Percentiles rank a stretch among this genome's conserved stretches.
These are phyloP conservation scores for Hysterium pulicare DNA, from an alignment of 2,329 filamentous ascomycete species.

Conservation along the genomic window DNA sequence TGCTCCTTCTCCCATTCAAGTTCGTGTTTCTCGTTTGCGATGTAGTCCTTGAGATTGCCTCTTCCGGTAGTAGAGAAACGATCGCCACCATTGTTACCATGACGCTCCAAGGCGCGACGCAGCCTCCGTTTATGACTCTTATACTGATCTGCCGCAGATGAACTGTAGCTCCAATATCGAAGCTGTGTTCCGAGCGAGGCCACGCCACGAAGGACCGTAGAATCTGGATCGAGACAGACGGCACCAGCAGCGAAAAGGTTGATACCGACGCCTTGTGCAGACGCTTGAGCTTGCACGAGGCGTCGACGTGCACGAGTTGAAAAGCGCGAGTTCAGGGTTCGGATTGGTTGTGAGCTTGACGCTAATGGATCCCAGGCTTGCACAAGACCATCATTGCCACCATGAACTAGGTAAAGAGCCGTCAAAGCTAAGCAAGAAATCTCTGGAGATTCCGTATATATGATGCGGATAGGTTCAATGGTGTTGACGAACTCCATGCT, in stretches of 20 bases:
- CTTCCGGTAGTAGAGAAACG: slow-evolving; percentile 61
- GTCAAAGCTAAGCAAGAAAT: slow-evolving; percentile 80
- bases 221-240: slow-evolving; percentile 81
- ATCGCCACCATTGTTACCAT: slow-evolving; percentile 58
- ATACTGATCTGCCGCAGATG: slow-evolving; percentile 68
- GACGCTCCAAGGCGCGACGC: slow-evolving; percentile 62
- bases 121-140: slow-evolving; percentile 74
- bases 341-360: slow-evolving; percentile 72
- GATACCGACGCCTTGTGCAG: slow-evolving; percentile 64
- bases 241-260: slow-evolving; percentile 80
- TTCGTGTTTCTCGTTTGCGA: slow-evolving; percentile 80
- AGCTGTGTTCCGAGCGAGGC: slow-evolving; percentile 83
- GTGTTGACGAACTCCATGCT: slow-evolving; percentile 55
- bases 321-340: slow-evolving; percentile 82
- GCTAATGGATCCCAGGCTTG: slow-evolving; percentile 96
- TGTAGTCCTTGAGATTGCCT: slow-evolving; percentile 73
- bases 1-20: slow-evolving; percentile 69
- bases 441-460: slow-evolving; percentile 86
- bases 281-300: slow-evolving; percentile 63
- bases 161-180: slow-evolving; percentile 92
- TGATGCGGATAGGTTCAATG: slow-evolving; percentile 70
- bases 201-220: slow-evolving; percentile 79
- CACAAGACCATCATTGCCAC: slow-evolving; percentile 89
- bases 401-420: slow-evolving; percentile 84
- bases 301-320: slow-evolving; percentile 78